phyloP scores from a whole-genome alignment of 164 flowering plant genomes.

The Cinnamomum micranthum region DNA sequence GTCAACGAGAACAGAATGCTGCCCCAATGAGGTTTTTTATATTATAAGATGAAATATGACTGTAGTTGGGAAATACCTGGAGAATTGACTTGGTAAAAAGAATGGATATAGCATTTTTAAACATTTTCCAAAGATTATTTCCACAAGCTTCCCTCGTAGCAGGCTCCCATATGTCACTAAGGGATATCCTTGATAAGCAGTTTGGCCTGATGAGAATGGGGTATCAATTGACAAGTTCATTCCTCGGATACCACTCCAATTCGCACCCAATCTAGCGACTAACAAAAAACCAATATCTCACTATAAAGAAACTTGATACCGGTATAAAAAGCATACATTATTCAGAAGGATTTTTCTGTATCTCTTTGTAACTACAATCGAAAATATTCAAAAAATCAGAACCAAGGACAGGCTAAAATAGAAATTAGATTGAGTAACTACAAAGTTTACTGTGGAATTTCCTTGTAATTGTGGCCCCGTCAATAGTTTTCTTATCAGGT shows the following conservation, averaged over 20 bases:
- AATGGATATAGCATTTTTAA: constrained; percentile 65
- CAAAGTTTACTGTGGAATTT: background rate
- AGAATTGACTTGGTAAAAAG: constrained; percentile 70
- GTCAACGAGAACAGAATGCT: background rate
- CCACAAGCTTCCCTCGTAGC: constrained; percentile 62
- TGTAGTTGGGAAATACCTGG: constrained; percentile 51
- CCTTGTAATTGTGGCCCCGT: background rate
- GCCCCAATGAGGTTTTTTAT: background rate
- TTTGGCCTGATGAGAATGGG: constrained; percentile 55
- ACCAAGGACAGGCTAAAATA: background rate
- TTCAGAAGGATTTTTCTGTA: background rate
- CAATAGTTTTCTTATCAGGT: no score
- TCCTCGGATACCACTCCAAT: background rate
- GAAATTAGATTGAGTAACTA: background rate
- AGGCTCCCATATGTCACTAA: constrained; percentile 90
- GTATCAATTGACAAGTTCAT: constrained; percentile 2
- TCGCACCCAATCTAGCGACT: no score
- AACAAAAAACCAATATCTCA: background rate
- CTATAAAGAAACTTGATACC: background rate
- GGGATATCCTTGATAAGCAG: constrained; percentile 76
- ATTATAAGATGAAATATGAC: background rate
- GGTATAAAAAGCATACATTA: background rate
- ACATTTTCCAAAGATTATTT: constrained; percentile 62
- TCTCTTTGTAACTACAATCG: background rate
- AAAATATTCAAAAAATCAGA: constrained; percentile 1